Evolutionary conservation across 225 moss, liverwort and hornwort genomes (phyloP).

Genomic region (Pseudoscleropodium purum): DNA sequence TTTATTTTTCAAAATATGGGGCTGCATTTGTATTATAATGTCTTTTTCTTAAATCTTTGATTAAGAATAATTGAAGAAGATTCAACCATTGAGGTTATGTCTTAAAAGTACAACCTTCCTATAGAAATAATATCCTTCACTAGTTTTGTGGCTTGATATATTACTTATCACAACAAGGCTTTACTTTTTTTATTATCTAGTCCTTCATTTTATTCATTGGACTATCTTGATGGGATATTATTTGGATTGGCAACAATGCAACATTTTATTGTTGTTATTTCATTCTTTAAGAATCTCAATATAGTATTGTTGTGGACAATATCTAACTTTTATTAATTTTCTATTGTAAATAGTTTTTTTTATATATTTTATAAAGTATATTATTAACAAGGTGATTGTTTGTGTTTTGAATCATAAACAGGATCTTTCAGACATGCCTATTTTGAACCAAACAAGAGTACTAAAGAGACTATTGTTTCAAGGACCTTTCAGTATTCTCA

Average conservation of each 20-base stretch:
- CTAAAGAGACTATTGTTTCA: neutral
- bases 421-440: too few relatives aligned
- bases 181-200: too few relatives aligned
- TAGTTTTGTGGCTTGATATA: neutral
- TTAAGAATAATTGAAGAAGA: neutral
- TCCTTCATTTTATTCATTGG: neutral
- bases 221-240: neutral
- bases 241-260: neutral
- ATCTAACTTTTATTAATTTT: neutral
- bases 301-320: too few relatives aligned
- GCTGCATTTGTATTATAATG: neutral
- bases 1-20: too few relatives aligned
- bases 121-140: neutral
- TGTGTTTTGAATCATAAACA: neutral
- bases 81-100: neutral
- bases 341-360: neutral
- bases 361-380: neutral
- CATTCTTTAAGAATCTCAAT: neutral
- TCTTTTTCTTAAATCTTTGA: fast-evolving
- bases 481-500: neutral
- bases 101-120: neutral
- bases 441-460: too few relatives aligned
- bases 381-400: neutral
- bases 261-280: neutral
- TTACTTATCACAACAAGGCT: neutral